These are phyloP conservation scores for Trichoderma asperellum DNA, from an alignment of 2,329 filamentous ascomycete genomes.

Conservation along the genomic window DNA sequence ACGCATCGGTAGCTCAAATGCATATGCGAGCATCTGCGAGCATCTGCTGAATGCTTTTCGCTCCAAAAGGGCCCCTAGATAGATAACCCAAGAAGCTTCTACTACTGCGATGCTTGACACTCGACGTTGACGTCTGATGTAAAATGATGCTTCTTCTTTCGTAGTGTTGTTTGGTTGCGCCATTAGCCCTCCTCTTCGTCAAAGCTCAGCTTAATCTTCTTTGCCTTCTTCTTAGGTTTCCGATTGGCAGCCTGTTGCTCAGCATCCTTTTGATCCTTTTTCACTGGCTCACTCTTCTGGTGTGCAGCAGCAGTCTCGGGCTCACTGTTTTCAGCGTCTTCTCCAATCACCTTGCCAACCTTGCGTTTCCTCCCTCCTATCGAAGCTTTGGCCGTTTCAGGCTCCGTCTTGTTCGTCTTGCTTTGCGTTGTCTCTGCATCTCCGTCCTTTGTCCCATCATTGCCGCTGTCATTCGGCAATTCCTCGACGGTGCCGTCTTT, in stretches of 20 bases:
- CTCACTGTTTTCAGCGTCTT: conserved; percentile 39
- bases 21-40: neutral
- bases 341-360: conserved; percentile 45
- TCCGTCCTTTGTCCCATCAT: conserved; percentile 33
- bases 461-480: conserved; percentile 34
- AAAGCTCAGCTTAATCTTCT: conserved; percentile 71
- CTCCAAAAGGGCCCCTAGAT: no score
- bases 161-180: neutral
- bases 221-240: conserved; percentile 57
- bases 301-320: conserved; percentile 23
- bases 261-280: conserved; percentile 27
- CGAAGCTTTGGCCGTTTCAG: conserved; percentile 36
- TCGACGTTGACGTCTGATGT: neutral
- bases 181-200: conserved; percentile 59
- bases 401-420: conserved; percentile 34
- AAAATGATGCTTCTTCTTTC: neutral
- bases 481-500: conserved; percentile 50
- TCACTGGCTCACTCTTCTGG: conserved; percentile 24
- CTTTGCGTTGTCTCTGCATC: conserved; percentile 42
- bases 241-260: conserved; percentile 38
- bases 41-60: neutral
- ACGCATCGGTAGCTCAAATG: neutral
- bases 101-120: neutral
- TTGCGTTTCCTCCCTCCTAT: conserved; percentile 58
- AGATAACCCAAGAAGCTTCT: neutral